phyloP scores from a whole-genome alignment of 176 grass and related monocot species.

The Phoenix roebelenii region DNA sequence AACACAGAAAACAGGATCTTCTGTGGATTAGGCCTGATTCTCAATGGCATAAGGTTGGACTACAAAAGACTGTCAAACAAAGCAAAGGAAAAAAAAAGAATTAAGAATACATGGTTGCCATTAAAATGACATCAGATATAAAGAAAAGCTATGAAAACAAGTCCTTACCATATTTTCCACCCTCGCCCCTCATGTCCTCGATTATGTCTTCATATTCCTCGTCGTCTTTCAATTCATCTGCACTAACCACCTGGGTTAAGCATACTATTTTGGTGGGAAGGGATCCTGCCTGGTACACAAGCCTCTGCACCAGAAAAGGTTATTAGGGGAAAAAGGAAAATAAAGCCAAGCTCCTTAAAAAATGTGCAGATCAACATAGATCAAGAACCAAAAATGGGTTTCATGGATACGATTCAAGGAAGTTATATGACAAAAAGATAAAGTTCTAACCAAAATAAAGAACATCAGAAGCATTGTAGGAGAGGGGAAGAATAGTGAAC shows the following conservation, averaged over 20 bases:
- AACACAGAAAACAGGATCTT: conserved; percentile 31
- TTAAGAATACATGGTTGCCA: too few relatives aligned
- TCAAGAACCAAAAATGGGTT: too few relatives aligned
- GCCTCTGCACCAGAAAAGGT: conserved; percentile 42
- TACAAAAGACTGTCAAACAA: conserved; percentile 65
- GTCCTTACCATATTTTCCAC: conserved; percentile 67
- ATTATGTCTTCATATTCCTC: conserved; percentile 87
- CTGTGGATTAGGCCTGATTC: conserved; percentile 44
- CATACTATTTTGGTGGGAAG: conserved; percentile 81
- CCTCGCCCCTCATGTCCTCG: conserved; percentile 96
- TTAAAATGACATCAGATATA: conserved; percentile 18
- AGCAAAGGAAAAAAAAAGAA: conserved; percentile 44
- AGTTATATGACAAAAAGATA: too few relatives aligned
- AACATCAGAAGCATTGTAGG: too few relatives aligned
- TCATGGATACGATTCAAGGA: too few relatives aligned
- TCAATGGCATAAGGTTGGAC: conserved; percentile 58
- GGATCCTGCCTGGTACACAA: conserved; percentile 66
- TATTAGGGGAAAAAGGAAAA: not conserved
- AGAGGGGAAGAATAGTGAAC: too few relatives aligned
- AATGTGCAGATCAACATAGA: too few relatives aligned
- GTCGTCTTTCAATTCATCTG: conserved; percentile 85
- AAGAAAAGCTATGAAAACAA: conserved; percentile 35
- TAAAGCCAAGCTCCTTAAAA: not conserved
- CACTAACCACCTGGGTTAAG: conserved; percentile 61
- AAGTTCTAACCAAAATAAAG: too few relatives aligned